Conservation (phyloP, 2,329 filamentous ascomycete species). For the Lecanoromycetidae sp. region DNA sequence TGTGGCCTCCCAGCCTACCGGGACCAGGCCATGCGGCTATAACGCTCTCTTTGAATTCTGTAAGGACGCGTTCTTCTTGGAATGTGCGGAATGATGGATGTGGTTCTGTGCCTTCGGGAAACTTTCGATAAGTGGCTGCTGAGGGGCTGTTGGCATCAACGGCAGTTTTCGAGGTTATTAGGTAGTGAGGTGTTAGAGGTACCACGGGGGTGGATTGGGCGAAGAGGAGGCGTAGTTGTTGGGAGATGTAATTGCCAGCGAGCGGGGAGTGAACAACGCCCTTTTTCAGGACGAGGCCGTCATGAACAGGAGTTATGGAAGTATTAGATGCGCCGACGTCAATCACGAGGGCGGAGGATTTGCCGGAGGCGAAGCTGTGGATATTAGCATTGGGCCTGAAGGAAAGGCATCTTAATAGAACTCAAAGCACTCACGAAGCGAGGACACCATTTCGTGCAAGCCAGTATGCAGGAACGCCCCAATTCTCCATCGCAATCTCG, state of each 20-base stretch:
- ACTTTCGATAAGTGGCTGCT: constrained; percentile 62
- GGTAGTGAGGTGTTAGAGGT: constrained; percentile 70
- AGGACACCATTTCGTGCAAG: constrained; percentile 79
- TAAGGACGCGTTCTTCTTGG: constrained; percentile 84
- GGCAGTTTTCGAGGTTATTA: constrained; percentile 73
- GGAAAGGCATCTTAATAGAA: constrained; percentile 13
- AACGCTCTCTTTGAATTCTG: constrained; percentile 95
- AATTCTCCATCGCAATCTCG: constrained; percentile 93
- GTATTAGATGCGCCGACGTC: constrained; percentile 84
- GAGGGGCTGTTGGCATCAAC: constrained; percentile 77
- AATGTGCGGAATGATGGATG: constrained; percentile 63
- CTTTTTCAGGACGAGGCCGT: constrained; percentile 87
- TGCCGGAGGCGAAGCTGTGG: constrained; percentile 68
- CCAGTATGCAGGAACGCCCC: constrained; percentile 92
- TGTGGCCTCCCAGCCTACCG: constrained; percentile 45
- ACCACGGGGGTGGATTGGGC: constrained; percentile 54
- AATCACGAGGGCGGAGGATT: constrained; percentile 82
- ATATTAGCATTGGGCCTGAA: not conserved
- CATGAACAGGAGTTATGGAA: constrained; percentile 80
- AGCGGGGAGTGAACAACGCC: constrained; percentile 74
- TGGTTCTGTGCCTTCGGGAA: constrained; percentile 45
- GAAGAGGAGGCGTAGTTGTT: constrained; percentile 75
- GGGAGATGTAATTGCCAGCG: constrained; percentile 80
- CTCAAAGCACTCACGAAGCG: constrained; percentile 46
- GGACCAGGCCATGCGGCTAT: constrained; percentile 87